These are phyloP conservation scores for Diaporthe capsici DNA, from an alignment of 2,329 filamentous ascomycete species.

Conservation along the genomic window DNA sequence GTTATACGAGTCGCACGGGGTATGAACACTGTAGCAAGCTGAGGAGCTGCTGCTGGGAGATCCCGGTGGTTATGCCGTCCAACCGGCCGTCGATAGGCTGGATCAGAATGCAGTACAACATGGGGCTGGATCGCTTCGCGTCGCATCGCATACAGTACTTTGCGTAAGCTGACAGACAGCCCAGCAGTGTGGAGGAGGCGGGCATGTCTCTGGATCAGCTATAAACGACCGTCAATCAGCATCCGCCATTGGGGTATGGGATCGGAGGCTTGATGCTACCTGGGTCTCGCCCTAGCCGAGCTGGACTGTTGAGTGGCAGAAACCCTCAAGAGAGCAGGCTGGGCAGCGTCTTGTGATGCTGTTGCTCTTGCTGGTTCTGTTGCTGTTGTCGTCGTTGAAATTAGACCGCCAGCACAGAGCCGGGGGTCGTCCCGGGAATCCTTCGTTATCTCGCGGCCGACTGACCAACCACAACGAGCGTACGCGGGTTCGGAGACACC, in stretches of 20 bases:
- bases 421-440: conserved; percentile 13
- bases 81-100: neutral
- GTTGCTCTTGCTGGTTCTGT: neutral
- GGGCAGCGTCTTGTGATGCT: neutral
- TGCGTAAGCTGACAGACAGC: conserved; percentile 6
- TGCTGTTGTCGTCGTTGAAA: conserved; percentile 2
- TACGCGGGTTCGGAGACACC: neutral
- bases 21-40: neutral
- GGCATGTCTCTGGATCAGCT: neutral
- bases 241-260: neutral
- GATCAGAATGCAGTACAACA: neutral
- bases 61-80: too few species aligned
- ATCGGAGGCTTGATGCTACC: neutral
- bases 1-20: neutral
- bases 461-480: conserved; percentile 11
- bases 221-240: neutral
- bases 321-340: neutral
- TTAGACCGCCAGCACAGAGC: neutral
- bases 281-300: neutral
- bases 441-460: conserved; percentile 22
- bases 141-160: neutral
- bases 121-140: neutral
- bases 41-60: neutral
- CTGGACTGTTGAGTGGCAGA: neutral
- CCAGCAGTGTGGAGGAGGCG: neutral